Conservation (phyloP, 352 stramenopile genomes). For the Pythium sp. region DNA sequence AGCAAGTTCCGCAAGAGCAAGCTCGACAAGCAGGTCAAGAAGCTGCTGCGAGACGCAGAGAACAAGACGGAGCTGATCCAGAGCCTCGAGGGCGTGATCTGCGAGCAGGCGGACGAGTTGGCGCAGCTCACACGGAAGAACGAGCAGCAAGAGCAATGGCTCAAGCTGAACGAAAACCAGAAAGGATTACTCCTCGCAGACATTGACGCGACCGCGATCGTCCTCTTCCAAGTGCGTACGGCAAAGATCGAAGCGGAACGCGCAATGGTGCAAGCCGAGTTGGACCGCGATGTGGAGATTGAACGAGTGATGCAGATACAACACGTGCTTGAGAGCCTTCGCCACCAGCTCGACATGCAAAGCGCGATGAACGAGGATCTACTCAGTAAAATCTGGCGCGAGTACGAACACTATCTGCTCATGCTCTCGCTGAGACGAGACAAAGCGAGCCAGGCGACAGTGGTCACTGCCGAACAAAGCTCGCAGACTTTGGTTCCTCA, state of each 20-base stretch:
- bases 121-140: slow-evolving; percentile 35
- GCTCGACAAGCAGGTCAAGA: slow-evolving; percentile 55
- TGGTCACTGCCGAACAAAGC: slow-evolving; percentile 27
- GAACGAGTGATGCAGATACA: slow-evolving; percentile 48
- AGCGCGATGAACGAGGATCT: slow-evolving; percentile 52
- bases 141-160: slow-evolving; percentile 39
- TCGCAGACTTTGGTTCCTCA: slow-evolving; percentile 67
- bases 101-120: slow-evolving; percentile 49
- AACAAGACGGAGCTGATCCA: slow-evolving; percentile 43
- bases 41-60: slow-evolving; percentile 49
- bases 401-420: slow-evolving; percentile 58
- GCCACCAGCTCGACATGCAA: slow-evolving; percentile 51
- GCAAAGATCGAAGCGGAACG: slow-evolving; percentile 24
- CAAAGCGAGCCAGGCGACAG: slow-evolving; percentile 59
- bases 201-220: slow-evolving; percentile 33
- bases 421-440: slow-evolving; percentile 59
- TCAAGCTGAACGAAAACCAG: slow-evolving; percentile 41
- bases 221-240: slow-evolving; percentile 21
- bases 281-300: slow-evolving; percentile 41
- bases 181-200: slow-evolving; percentile 52
- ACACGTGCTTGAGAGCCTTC: slow-evolving; percentile 33
- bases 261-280: slow-evolving; percentile 32
- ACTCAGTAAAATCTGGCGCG: slow-evolving; percentile 44
- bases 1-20: slow-evolving; percentile 69
- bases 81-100: slow-evolving; percentile 54